Conservation (phyloP, 108 stramenopile genomes). For the Nitzschia sp. region DNA sequence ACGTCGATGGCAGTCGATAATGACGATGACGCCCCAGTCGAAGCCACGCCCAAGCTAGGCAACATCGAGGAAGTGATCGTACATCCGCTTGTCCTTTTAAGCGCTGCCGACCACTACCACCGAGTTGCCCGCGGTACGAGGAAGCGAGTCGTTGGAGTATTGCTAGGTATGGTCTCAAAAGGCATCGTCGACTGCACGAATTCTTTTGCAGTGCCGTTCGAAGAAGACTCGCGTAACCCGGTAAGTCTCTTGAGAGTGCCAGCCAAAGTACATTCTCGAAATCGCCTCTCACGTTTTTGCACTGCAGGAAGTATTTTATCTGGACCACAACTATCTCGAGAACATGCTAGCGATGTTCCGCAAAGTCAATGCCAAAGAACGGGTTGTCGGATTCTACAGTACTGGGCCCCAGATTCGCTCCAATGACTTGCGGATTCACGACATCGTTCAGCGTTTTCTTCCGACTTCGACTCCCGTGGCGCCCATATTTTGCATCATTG, state of each 20-base stretch:
- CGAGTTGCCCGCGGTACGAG: constrained; percentile 95
- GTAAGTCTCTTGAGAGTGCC: constrained; percentile 33
- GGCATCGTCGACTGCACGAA: constrained; percentile 90
- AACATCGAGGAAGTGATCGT: constrained; percentile 78
- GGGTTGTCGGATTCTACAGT: constrained; percentile 95
- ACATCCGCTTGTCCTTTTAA: constrained; percentile 96
- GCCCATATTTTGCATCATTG: constrained; percentile 98
- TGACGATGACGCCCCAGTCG: constrained; percentile 29
- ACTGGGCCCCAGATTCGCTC: constrained; percentile 89
- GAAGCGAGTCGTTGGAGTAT: constrained; percentile 97
- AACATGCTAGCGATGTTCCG: constrained; percentile 84
- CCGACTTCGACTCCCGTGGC: constrained; percentile 49
- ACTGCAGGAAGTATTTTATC: constrained; percentile 82
- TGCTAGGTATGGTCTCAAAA: constrained; percentile 83
- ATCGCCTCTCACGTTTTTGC: background rate
- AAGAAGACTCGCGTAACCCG: constrained; percentile 93
- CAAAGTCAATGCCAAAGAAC: constrained; percentile 90
- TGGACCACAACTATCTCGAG: constrained; percentile 99
- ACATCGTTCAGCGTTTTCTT: constrained; percentile 80
- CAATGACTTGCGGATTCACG: constrained; percentile 91
- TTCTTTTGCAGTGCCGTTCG: constrained; percentile 99
- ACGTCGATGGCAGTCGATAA: constrained; percentile 35
- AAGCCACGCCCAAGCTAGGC: constrained; percentile 25
- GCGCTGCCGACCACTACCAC: constrained; percentile 98
- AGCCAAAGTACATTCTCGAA: background rate